A percentile compares a stretch with the other conserved stretches of the same genome.
Conservation (phyloP, 2,329 filamentous ascomycete genomes). For the Onygenales sp. region DNA sequence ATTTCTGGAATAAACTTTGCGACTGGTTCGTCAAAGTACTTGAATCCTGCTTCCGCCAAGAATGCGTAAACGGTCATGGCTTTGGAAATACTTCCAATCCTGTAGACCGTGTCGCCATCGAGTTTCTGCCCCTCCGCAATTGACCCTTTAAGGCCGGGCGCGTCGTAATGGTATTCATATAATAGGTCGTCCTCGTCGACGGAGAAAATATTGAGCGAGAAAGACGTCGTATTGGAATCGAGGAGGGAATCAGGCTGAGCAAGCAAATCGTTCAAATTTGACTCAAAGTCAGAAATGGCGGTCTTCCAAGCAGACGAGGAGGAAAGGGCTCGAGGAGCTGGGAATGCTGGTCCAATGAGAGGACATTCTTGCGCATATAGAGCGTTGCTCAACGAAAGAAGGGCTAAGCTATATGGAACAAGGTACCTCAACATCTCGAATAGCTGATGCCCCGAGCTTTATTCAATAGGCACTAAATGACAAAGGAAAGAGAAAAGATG, state of each 20-base stretch:
- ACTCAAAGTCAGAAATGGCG: background rate
- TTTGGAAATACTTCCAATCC: conserved; percentile 38
- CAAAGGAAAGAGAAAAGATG: no score
- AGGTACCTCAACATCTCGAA: background rate
- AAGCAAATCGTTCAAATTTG: background rate
- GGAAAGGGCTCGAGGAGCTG: background rate
- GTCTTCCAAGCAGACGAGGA: background rate
- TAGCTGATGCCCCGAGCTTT: no score
- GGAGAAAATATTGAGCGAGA: conserved; percentile 11
- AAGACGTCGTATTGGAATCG: conserved; percentile 7
- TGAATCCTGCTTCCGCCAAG: conserved; percentile 32
- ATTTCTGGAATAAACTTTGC: conserved; percentile 37
- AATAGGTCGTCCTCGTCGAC: conserved; percentile 7
- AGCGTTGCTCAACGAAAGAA: background rate
- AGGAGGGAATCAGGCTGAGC: background rate
- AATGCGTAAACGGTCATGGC: conserved; percentile 35
- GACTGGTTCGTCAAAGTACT: conserved; percentile 31
- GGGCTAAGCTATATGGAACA: background rate
- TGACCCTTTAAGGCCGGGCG: conserved; percentile 13
- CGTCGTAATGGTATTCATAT: conserved; percentile 7
- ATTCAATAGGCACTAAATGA: no score
- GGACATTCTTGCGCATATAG: background rate
- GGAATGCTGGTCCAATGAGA: conserved; percentile 1
- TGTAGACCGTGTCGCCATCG: conserved; percentile 28
- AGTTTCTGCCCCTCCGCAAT: conserved; percentile 11